Evolutionary conservation across 2,329 filamentous ascomycete genomes (phyloP).

Genomic region (Decorospora gaudefroyi): DNA sequence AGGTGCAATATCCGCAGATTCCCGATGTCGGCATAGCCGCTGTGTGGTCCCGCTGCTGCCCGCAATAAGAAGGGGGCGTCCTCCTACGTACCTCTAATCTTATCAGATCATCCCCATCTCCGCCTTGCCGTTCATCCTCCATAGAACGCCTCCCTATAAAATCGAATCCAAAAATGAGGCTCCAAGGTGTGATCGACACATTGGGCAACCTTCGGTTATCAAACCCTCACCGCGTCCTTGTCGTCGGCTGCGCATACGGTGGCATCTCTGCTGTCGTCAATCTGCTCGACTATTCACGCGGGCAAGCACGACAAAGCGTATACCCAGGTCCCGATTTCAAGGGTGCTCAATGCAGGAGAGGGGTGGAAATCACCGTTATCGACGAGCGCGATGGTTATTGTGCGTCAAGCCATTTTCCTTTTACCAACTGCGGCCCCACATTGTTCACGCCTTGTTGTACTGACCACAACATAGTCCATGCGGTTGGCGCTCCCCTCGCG

Average conservation of each 20-base stretch:
- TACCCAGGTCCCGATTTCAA: slow-evolving; percentile 46
- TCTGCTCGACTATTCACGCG: slow-evolving; percentile 67
- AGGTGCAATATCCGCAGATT: slow-evolving; percentile 12
- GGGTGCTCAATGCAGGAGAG: slow-evolving; percentile 52
- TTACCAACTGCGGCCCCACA: slow-evolving; percentile 24
- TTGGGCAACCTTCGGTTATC: slow-evolving; percentile 37
- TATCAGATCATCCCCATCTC: slow-evolving; percentile 45
- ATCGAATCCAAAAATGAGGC: slow-evolving; percentile 36
- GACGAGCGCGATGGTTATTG: slow-evolving; percentile 85
- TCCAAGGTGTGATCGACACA: slow-evolving; percentile 32
- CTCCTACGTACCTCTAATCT: slow-evolving; percentile 26
- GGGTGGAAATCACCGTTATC: slow-evolving; percentile 72
- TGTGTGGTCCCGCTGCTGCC: slow-evolving; percentile 1
- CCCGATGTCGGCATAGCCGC: slow-evolving; percentile 20
- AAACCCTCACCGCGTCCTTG: slow-evolving; percentile 55
- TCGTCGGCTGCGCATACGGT: slow-evolving; percentile 74
- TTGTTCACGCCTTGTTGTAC: slow-evolving; percentile 1
- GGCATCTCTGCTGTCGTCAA: slow-evolving; percentile 70
- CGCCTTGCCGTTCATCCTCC: slow-evolving; percentile 3
- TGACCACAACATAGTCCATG: slow-evolving; percentile 61
- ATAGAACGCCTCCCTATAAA: slow-evolving; percentile 14
- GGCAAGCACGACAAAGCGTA: slow-evolving; percentile 56
- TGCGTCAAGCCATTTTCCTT: slow-evolving; percentile 51
- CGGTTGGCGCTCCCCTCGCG: slow-evolving; percentile 75
- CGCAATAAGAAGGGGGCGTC: slow-evolving; percentile 13